These are phyloP conservation scores for Acephala macrosclerotiorum DNA, from an alignment of 2,329 filamentous ascomycete species.

Conservation along the genomic window DNA sequence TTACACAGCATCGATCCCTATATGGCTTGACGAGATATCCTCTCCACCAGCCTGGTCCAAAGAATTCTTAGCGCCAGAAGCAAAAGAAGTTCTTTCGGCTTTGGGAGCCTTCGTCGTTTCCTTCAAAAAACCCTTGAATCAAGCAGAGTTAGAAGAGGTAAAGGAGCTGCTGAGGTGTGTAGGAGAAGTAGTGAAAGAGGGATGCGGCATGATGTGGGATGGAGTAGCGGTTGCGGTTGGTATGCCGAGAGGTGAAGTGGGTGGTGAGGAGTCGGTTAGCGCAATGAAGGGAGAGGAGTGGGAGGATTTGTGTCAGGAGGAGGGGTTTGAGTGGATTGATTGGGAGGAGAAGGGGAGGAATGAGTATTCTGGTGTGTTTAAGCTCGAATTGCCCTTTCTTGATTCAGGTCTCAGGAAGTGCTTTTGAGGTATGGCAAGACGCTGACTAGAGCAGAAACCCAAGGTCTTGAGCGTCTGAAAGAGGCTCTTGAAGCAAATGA, in stretches of 20 bases:
- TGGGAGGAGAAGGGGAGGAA: conserved; percentile 56
- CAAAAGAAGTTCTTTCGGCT: conserved; percentile 66
- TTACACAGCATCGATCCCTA: conserved; percentile 65
- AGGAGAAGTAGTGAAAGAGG: conserved; percentile 61
- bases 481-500: conserved; percentile 73
- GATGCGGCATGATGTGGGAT: conserved; percentile 69
- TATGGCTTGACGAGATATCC: conserved; percentile 71
- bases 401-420: not conserved
- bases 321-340: conserved; percentile 69
- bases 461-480: conserved; percentile 62
- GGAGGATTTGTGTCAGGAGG: conserved; percentile 66
- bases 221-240: conserved; percentile 67
- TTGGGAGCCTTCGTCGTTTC: conserved; percentile 67
- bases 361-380: conserved; percentile 63
- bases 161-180: conserved; percentile 58
- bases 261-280: conserved; percentile 43
- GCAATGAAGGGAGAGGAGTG: conserved; percentile 58
- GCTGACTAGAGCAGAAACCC: conserved; percentile 55
- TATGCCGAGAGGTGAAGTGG: conserved; percentile 47
- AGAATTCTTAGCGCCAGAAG: conserved; percentile 67
- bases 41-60: conserved; percentile 54
- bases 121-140: conserved; percentile 52
- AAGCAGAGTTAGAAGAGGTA: conserved; percentile 32
- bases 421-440: not conserved
- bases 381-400: not conserved